phyloP scores from a whole-genome alignment of 305 asterid genomes.

The Fraxinus sp. region DNA sequence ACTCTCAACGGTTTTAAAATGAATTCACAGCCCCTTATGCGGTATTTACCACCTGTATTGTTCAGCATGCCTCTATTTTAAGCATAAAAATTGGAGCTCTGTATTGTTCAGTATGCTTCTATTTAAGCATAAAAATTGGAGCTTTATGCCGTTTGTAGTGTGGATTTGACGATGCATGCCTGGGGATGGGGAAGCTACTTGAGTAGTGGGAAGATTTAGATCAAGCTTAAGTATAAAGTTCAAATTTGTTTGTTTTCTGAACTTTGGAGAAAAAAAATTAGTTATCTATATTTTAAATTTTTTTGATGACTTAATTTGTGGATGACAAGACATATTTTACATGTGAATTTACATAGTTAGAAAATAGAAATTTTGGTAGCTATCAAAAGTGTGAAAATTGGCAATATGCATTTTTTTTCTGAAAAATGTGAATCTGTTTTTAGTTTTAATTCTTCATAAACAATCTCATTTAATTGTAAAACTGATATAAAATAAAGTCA shows the following conservation, averaged over 20 bases:
- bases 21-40: not conserved
- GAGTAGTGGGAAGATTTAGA: no score
- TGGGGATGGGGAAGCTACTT: not conserved
- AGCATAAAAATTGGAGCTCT: no score
- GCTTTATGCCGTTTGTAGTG: not conserved
- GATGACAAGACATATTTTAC: not conserved
- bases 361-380: not conserved
- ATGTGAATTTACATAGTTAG: not conserved
- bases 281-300: not conserved
- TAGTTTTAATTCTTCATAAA: not conserved
- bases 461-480: not conserved
- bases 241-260: conserved; percentile 10
- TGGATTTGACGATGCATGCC: conserved; percentile 9
- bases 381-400: not conserved
- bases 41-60: not conserved
- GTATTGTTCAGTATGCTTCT: not conserved
- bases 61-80: not conserved
- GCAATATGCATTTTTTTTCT: not conserved
- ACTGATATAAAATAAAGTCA: not conserved
- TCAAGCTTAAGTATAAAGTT: not conserved
- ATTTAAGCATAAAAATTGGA: conserved; percentile 2
- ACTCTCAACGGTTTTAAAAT: not conserved
- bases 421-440: not conserved
- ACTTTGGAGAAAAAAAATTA: not conserved
- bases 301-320: not conserved